Evolutionary conservation across 73 alveolate species (phyloP).

Genomic region (Paramecium pentaurelia): DNA sequence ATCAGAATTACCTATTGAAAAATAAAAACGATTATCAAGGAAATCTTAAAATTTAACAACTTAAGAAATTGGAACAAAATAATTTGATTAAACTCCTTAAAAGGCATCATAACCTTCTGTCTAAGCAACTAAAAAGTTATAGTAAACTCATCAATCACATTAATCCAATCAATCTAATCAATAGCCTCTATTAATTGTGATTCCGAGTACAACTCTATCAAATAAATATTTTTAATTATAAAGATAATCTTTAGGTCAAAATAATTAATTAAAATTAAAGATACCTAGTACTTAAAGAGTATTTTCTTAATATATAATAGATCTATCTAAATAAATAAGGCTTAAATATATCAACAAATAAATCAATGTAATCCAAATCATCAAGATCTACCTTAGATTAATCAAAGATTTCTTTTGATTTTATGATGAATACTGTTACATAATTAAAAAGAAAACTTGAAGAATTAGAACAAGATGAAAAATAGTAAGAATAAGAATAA

Average conservation of each 20-base stretch:
- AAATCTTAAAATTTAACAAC: background rate
- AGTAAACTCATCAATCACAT: background rate
- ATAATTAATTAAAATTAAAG: background rate
- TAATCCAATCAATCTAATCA: background rate
- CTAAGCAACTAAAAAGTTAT: background rate
- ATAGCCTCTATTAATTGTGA: background rate
- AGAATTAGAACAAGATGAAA: background rate
- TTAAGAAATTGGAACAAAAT: background rate
- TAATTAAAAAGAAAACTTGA: background rate
- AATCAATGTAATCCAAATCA: background rate
- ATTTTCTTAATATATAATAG: background rate
- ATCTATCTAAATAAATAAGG: background rate
- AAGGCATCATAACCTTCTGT: background rate
- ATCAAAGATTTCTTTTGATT: slow-evolving; percentile 33
- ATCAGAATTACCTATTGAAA: background rate
- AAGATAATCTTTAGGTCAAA: background rate
- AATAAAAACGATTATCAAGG: background rate
- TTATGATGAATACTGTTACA: background rate
- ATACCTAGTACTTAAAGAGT: background rate
- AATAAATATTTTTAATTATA: background rate
- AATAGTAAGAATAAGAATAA: background rate
- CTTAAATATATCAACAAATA: background rate
- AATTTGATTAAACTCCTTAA: background rate
- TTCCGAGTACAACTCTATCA: background rate
- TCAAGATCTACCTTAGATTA: slow-evolving; percentile 22